phyloP scores from a whole-genome alignment of 2,329 filamentous ascomycete genomes.

The Talaromyces atroroseus region DNA sequence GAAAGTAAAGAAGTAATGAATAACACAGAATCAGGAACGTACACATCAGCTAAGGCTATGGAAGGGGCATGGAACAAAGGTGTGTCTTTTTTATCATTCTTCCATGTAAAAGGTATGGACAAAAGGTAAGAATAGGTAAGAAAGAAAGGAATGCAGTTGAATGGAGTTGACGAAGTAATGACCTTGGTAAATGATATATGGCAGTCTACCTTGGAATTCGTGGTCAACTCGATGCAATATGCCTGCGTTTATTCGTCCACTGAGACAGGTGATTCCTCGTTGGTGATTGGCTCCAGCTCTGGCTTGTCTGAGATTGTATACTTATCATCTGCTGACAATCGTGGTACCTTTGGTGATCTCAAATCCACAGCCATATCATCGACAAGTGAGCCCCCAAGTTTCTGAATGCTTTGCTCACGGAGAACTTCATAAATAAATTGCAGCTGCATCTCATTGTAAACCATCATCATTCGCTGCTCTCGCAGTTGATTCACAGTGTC shows the following conservation, averaged over 20 bases:
- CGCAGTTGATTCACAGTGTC: constrained; percentile 74
- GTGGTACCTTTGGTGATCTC: constrained; percentile 33
- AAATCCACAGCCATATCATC: constrained; percentile 19
- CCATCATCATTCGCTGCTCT: constrained; percentile 90
- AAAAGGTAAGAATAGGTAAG: neutral
- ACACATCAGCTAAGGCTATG: neutral
- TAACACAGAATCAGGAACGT: neutral
- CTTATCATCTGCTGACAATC: constrained; percentile 25
- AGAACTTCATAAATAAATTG: constrained; percentile 84
- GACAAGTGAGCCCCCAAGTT: constrained; percentile 23
- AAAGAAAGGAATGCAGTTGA: neutral
- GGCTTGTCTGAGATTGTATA: constrained; percentile 29
- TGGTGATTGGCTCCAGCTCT: constrained; percentile 29
- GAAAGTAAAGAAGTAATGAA: neutral
- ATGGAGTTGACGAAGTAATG: neutral
- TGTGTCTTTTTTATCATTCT: neutral
- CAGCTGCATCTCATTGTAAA: constrained; percentile 81
- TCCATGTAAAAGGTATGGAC: neutral
- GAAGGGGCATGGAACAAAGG: too few relatives aligned
- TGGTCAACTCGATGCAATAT: neutral
- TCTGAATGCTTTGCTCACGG: constrained; percentile 48
- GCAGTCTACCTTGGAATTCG: neutral
- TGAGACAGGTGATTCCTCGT: constrained; percentile 22
- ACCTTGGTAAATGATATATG: neutral
- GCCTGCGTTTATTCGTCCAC: constrained; percentile 24